Evolutionary conservation across 306 rosid genomes (phyloP), one percentile per base, ranked within the genome.

Genomic region (Ammopiptanthus mongolicus): DNA sequence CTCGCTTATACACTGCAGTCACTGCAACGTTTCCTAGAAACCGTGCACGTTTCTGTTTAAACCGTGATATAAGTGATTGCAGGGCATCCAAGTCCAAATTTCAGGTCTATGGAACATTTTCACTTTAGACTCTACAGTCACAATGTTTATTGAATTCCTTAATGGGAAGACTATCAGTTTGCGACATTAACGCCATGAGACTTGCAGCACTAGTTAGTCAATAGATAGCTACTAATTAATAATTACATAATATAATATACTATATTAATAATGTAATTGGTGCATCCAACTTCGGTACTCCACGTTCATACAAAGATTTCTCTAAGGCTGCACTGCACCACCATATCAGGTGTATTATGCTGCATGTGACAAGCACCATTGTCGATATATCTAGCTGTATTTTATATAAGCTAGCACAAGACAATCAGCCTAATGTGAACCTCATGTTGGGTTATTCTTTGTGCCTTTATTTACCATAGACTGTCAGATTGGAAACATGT

Each of bases 331-430:
- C 33, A 29, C 33, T 29, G 46, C 56, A 69, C 42, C 63, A 34
- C 55, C 44, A 69, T 70, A 69, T 18, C 51, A 57, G 9, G 34
- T 58, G 73, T 44, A 75, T 56, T 37, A 39, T 71, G 58, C 29
- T 23, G 29, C 77, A 71, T 62, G 65, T 69, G 77, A 34, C 81
- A 44, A 78, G 48, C 58, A 50, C 46, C 50, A 36, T 60, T 69
- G 62, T 44, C 44, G 18, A 65, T 4, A 47, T 12, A 23, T 39
- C n/a, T n/a, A 53, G 6, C 6, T 76, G 46, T 58, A 50, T 47
- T 61, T 31, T 52, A n/a, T 21, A 14, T 15, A 74, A 51, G 17
- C 23, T 60, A 65, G 18, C 50, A 3, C 34, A 19, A 39, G 70
- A 19, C 33, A 21, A 42, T 50, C 68, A 31, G 2, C 34, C 9